Evolutionary conservation across 73 alveolate genomes (phyloP), one percentile per base, ranked within the genome.

Genomic region (Tetrahymena borealis): DNA sequence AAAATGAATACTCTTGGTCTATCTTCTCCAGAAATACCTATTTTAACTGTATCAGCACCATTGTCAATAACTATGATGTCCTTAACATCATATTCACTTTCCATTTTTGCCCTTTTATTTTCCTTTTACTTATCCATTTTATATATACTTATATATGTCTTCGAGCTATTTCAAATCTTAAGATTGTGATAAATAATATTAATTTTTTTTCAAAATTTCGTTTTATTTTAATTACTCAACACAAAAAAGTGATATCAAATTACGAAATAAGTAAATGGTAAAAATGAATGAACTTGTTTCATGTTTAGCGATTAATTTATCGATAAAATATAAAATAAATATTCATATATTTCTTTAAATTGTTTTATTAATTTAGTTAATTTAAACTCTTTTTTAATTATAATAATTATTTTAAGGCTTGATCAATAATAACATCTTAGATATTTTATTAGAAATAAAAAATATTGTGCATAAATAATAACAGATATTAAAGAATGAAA

Each of bases 11-110:
- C 95, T 93, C 95, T 78, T 4, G 95, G 95, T 18, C 79, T 41
- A 85, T 93, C 95, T 33, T 93, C 95, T 2, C 95, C 95, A 13
- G 95, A 93, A 12, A 93, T 85, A 79, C 95, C 95, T 11, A 93
- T 92, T 40, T 93, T 93, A 8, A 93, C 91, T 11, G 95, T 85
- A 40, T 93, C 95, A n/a, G 95, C 91, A 9, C 95, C 95, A 85
- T 93, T 93, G 33, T 93, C 95, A 32, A 93, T 93, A 16, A 93
- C 95, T 38, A 93, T 90, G 42, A 93, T 40, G 40, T 93, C 95
- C 33, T 85, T 93, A 15, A 60, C 42, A 40, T 93, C 95, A 40
- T 32, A 78, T 36, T 93, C 95, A 41, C 95, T 93, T 24, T 93
- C 95, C 95, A 93, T 93, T 15, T 60, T 93, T 28, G 93, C 60